Conservation (phyloP, 140 eudicot species). For the Anethum foeniculum region DNA sequence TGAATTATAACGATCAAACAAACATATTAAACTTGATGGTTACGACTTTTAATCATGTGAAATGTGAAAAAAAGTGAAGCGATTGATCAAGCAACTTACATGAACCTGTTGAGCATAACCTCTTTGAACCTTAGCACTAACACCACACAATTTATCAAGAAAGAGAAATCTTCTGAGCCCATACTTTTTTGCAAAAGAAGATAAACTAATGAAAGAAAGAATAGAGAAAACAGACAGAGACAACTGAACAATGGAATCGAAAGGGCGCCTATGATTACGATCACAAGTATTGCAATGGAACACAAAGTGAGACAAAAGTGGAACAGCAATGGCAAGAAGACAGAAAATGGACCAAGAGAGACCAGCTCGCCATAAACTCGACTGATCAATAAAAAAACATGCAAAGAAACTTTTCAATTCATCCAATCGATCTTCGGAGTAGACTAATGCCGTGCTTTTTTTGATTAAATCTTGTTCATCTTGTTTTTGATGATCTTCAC, state of each 20-base stretch:
- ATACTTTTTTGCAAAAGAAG: constrained; percentile 42
- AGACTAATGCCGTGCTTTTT: neutral
- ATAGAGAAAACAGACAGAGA: constrained; percentile 48
- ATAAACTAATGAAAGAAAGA: constrained; percentile 52
- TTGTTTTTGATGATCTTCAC: neutral
- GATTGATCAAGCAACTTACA: constrained; percentile 34
- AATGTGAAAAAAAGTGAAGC: neutral
- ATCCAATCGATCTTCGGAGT: constrained; percentile 18
- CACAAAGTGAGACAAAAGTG: constrained; percentile 52
- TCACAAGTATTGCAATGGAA: constrained; percentile 55
- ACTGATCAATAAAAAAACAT: constrained; percentile 66
- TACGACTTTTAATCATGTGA: neutral
- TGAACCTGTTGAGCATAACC: constrained; percentile 63
- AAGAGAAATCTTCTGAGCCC: constrained; percentile 71
- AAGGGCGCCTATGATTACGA: constrained; percentile 48
- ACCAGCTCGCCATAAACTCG: constrained; percentile 44
- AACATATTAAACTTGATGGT: neutral
- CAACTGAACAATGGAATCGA: constrained; percentile 51
- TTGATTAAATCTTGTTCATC: neutral
- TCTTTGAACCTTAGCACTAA: constrained; percentile 44
- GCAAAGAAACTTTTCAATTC: constrained; percentile 36
- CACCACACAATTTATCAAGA: constrained; percentile 57
- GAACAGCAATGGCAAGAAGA: constrained; percentile 53
- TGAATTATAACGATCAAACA: neutral
- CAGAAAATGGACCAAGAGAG: constrained; percentile 57